phyloP scores from a whole-genome alignment of 2,329 filamentous ascomycete species.

The Fusarium sp. region DNA sequence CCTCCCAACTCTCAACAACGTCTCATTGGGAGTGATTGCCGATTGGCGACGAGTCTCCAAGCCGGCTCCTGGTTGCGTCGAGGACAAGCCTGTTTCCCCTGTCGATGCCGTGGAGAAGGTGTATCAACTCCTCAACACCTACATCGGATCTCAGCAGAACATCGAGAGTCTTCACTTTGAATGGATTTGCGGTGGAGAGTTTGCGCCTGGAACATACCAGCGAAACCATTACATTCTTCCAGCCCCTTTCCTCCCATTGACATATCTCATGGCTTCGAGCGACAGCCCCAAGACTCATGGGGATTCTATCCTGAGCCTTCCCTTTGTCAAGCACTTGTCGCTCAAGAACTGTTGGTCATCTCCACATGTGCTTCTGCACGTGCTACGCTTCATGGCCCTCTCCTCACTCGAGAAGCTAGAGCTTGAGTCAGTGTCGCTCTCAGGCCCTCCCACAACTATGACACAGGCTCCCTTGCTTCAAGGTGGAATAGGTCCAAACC shows the following conservation, averaged over 20 bases:
- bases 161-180: slow-evolving; percentile 69
- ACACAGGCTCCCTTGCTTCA: slow-evolving; percentile 42
- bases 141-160: slow-evolving; percentile 56
- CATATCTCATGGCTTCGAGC: slow-evolving; percentile 44
- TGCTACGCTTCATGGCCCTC: slow-evolving; percentile 58
- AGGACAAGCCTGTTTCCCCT: slow-evolving; percentile 59
- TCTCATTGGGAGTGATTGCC: slow-evolving; percentile 68
- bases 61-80: slow-evolving; percentile 58
- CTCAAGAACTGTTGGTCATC: slow-evolving; percentile 74
- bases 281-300: slow-evolving; percentile 46
- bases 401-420: slow-evolving; percentile 60
- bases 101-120: slow-evolving; percentile 60
- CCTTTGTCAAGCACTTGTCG: slow-evolving; percentile 64
- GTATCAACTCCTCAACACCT: slow-evolving; percentile 59
- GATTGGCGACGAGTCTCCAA: slow-evolving; percentile 69
- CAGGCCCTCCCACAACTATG: slow-evolving; percentile 52
- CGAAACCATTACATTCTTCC: slow-evolving; percentile 69
- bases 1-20: slow-evolving; percentile 60
- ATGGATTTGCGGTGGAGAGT: slow-evolving; percentile 72
- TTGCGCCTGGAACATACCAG: slow-evolving; percentile 66
- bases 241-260: slow-evolving; percentile 59
- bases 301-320: slow-evolving; percentile 59
- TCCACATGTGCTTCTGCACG: slow-evolving; percentile 62
- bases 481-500: slow-evolving; percentile 2
- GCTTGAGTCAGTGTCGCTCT: slow-evolving; percentile 71